These are phyloP conservation scores for Ganoderma sinense DNA, from an alignment of 1,284 basidiomycete genomes.

Conservation along the genomic window DNA sequence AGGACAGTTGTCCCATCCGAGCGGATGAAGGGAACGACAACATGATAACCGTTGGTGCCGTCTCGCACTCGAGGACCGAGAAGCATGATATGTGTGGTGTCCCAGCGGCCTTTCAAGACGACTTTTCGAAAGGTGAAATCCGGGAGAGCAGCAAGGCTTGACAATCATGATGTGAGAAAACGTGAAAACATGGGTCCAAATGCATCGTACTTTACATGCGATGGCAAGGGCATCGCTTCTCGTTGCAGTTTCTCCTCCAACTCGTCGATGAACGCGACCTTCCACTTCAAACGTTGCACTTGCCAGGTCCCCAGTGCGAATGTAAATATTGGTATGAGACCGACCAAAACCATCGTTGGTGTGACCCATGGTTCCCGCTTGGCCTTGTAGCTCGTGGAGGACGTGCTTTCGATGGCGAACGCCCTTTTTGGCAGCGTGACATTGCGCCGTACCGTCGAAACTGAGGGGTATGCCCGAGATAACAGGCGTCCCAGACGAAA, in stretches of 20 bases:
- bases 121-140: conserved; percentile 92
- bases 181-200: not conserved
- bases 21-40: conserved; percentile 87
- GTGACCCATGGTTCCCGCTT: conserved; percentile 66
- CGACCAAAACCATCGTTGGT: conserved; percentile 82
- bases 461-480: not conserved
- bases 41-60: conserved; percentile 86
- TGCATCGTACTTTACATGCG: conserved; percentile 83
- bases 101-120: conserved; percentile 78
- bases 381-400: conserved; percentile 52
- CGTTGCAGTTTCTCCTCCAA: conserved; percentile 90
- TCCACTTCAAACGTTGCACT: conserved; percentile 92
- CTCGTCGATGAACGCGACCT: conserved; percentile 93
- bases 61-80: conserved; percentile 89
- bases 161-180: conserved; percentile 21
- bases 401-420: conserved; percentile 29
- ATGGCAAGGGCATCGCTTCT: conserved; percentile 83
- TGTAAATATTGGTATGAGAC: conserved; percentile 89
- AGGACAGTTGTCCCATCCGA: conserved; percentile 82
- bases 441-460: conserved; percentile 7
- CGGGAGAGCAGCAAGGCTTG: conserved; percentile 72
- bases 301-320: conserved; percentile 97
- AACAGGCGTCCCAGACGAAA: conserved; percentile 20
- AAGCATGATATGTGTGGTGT: conserved; percentile 80
- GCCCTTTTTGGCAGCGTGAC: conserved; percentile 12